These are phyloP conservation scores for Ceratobasidium sp. DNA, from an alignment of 1,284 basidiomycete species.

Conservation along the genomic window DNA sequence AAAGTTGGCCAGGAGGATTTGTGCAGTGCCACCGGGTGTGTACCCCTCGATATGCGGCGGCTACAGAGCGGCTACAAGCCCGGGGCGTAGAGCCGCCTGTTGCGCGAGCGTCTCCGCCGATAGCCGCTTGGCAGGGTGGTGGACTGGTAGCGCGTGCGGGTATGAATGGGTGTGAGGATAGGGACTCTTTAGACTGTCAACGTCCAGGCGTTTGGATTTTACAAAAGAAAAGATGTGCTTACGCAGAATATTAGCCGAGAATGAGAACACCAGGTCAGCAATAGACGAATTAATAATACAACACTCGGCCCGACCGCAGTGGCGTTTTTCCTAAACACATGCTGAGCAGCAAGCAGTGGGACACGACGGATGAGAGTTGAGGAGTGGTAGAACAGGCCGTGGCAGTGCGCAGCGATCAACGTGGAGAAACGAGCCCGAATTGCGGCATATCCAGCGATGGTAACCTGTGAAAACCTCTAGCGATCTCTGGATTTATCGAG, in stretches of 20 bases:
- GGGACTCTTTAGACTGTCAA: neutral
- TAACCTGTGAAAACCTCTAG: neutral
- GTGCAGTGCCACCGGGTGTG: constrained; percentile 6
- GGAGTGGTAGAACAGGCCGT: neutral
- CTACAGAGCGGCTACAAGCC: constrained; percentile 3
- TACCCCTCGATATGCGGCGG: constrained; percentile 1
- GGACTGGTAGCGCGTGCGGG: constrained; percentile 1
- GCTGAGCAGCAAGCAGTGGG: neutral
- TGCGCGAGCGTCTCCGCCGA: neutral
- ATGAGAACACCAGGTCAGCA: neutral
- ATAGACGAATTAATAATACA: neutral
- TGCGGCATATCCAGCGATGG: no score
- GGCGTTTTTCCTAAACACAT: neutral
- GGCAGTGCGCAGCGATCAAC: constrained; percentile 14
- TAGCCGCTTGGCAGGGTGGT: neutral
- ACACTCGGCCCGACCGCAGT: neutral
- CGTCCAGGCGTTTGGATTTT: neutral
- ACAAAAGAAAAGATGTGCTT: neutral
- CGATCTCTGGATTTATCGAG: constrained; percentile 23
- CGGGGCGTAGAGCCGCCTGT: neutral
- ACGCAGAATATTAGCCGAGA: neutral
- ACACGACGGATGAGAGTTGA: neutral
- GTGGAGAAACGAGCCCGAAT: constrained; percentile 23
- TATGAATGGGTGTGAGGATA: neutral
- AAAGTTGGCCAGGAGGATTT: neutral